Conservation (phyloP, 2,329 filamentous ascomycete genomes). For the Fusarium camptoceras region DNA sequence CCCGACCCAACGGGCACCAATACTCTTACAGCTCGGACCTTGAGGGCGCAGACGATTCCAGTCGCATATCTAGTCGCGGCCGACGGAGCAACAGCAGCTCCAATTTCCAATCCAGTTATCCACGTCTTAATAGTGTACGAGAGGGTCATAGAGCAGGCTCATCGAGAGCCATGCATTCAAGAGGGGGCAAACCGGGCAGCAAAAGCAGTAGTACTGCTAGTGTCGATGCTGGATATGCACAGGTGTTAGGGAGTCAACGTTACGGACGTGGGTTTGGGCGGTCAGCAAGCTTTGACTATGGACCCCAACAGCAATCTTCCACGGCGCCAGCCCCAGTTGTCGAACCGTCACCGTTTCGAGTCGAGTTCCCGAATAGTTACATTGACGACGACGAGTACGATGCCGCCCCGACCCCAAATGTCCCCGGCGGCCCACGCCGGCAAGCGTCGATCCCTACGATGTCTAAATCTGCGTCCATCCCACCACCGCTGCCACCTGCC, state of each 20-base stretch:
- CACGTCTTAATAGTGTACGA: conserved; percentile 72
- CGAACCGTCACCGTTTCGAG: conserved; percentile 56
- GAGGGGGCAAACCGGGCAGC: conserved; percentile 73
- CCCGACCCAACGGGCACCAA: conserved; percentile 48
- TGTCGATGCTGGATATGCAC: conserved; percentile 71
- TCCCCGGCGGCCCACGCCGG: conserved; percentile 81
- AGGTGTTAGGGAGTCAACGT: conserved; percentile 68
- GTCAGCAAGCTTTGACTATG: conserved; percentile 81
- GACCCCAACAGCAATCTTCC: conserved; percentile 55
- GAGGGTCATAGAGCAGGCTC: conserved; percentile 57
- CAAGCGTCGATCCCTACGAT: conserved; percentile 49
- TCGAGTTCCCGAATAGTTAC: conserved; percentile 63
- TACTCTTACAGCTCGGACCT: conserved; percentile 73
- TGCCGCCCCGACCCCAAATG: conserved; percentile 85
- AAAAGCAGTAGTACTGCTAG: conserved; percentile 78
- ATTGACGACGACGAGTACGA: conserved; percentile 70
- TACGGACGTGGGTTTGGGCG: conserved; percentile 66
- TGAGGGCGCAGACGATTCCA: conserved; percentile 66
- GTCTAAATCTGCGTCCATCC: conserved; percentile 48
- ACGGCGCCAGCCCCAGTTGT: conserved; percentile 45
- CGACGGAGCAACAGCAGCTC: conserved; percentile 85
- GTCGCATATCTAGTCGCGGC: conserved; percentile 66
- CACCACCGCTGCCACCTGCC: conserved; percentile 54
- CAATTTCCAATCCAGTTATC: conserved; percentile 71
- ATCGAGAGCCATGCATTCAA: conserved; percentile 59